Conservation (phyloP, 2,329 filamentous ascomycete species). For the Colletotrichum magnum region DNA sequence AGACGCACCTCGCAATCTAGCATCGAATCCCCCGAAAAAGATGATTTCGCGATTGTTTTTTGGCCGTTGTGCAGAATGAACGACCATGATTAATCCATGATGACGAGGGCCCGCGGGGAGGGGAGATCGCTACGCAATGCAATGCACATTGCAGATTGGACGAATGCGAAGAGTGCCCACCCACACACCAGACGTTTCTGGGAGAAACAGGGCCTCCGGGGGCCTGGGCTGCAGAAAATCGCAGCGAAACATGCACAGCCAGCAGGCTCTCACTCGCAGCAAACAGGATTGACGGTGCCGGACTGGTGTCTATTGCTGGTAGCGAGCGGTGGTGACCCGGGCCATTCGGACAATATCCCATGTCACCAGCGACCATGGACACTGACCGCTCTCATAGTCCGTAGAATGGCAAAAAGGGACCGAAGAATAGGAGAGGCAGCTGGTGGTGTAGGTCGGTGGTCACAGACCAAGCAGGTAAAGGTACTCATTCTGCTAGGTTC, state of each 20-base stretch:
- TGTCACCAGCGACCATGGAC: no score
- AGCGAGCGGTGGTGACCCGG: background rate
- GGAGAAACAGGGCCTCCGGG: slow-evolving; percentile 12
- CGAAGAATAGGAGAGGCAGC: no score
- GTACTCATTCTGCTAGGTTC: no score
- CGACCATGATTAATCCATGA: background rate
- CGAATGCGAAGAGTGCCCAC: slow-evolving; percentile 1
- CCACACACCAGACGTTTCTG: background rate
- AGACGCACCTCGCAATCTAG: background rate
- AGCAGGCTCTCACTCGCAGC: slow-evolving; percentile 15
- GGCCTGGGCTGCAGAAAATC: slow-evolving; percentile 20
- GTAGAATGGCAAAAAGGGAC: no score
- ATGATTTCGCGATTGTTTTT: no score
- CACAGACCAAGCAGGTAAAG: no score
- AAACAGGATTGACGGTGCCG: background rate
- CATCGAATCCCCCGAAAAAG: no score
- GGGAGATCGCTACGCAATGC: slow-evolving; percentile 7
- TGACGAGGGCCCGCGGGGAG: background rate
- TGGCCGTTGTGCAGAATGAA: background rate
- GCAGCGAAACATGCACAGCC: slow-evolving; percentile 28
- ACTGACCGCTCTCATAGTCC: no score
- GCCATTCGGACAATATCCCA: background rate
- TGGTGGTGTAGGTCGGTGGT: no score
- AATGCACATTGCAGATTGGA: slow-evolving; percentile 23
- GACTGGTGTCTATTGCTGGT: no score